phyloP scores from a whole-genome alignment of 2,329 filamentous ascomycete species.

The Diplodia seriata region DNA sequence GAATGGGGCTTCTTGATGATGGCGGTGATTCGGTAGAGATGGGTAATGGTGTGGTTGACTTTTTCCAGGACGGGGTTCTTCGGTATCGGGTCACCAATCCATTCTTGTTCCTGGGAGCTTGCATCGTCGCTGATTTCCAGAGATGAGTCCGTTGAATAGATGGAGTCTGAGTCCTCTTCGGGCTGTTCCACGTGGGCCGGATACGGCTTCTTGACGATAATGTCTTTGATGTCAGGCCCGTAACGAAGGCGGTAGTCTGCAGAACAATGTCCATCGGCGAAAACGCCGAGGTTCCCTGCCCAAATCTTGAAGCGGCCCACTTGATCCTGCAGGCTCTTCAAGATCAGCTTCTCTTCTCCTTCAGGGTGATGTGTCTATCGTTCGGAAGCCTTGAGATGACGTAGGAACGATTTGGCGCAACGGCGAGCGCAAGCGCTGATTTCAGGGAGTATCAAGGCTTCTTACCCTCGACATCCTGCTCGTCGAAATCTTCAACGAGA shows the following conservation, averaged over 20 bases:
- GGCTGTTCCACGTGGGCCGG: background rate
- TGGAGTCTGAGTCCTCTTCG: background rate
- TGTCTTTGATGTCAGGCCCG: background rate
- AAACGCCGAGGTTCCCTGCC: background rate
- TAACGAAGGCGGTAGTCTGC: background rate
- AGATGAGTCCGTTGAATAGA: background rate
- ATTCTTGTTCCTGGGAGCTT: background rate
- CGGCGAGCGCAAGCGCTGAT: background rate
- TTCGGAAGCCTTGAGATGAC: background rate
- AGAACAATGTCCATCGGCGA: background rate
- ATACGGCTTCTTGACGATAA: background rate
- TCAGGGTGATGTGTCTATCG: background rate
- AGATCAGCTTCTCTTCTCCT: background rate
- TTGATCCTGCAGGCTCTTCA: background rate
- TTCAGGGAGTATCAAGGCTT: background rate
- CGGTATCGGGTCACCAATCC: too few relatives aligned
- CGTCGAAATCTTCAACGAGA: constrained; percentile 4
- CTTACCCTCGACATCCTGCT: background rate
- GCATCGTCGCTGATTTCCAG: background rate
- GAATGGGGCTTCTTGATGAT: background rate
- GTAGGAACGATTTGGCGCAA: background rate
- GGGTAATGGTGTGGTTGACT: background rate
- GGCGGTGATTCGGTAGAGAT: constrained; percentile 1
- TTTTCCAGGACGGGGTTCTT: background rate
- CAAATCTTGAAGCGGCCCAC: background rate